Evolutionary conservation across 306 rosid genomes (phyloP).

Genomic region (Purshia tridentata): DNA sequence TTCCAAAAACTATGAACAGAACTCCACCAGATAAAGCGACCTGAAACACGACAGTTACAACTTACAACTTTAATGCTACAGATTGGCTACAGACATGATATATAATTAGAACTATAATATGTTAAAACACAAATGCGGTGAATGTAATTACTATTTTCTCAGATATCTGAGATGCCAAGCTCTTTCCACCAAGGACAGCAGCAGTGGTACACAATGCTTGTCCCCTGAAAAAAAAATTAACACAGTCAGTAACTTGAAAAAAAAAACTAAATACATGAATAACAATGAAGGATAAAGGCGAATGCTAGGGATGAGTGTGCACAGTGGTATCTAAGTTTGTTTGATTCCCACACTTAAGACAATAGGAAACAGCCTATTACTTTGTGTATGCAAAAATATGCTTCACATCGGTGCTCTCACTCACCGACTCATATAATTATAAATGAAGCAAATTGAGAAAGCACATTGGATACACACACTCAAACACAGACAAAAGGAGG

Average conservation of each 20-base stretch:
- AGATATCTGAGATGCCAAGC: constrained; percentile 92
- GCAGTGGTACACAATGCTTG: constrained; percentile 89
- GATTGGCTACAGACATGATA: not conserved
- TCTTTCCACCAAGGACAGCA: constrained; percentile 89
- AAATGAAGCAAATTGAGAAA: too few species aligned
- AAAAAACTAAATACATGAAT: constrained; percentile 8
- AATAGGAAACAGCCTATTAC: too few species aligned
- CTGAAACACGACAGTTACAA: constrained; percentile 40
- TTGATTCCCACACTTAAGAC: too few species aligned
- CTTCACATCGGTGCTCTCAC: too few species aligned
- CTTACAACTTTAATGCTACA: not conserved
- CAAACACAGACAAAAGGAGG: not conserved
- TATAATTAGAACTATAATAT: not conserved
- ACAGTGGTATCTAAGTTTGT: not conserved
- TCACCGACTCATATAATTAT: too few species aligned
- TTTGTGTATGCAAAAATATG: too few species aligned
- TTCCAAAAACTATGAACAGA: constrained; percentile 81
- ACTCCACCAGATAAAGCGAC: constrained; percentile 84
- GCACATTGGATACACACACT: not conserved
- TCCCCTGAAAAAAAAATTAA: constrained; percentile 48
- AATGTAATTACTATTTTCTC: constrained; percentile 63
- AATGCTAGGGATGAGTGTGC: not conserved
- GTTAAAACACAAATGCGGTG: not conserved
- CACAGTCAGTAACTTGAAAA: constrained; percentile 3
- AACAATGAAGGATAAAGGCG: constrained; percentile 1